Percentiles rank a stretch among this genome's conserved stretches.
These are phyloP conservation scores for Sphaerobolus stellatus DNA, from an alignment of 1,284 basidiomycete species.

Conservation along the genomic window DNA sequence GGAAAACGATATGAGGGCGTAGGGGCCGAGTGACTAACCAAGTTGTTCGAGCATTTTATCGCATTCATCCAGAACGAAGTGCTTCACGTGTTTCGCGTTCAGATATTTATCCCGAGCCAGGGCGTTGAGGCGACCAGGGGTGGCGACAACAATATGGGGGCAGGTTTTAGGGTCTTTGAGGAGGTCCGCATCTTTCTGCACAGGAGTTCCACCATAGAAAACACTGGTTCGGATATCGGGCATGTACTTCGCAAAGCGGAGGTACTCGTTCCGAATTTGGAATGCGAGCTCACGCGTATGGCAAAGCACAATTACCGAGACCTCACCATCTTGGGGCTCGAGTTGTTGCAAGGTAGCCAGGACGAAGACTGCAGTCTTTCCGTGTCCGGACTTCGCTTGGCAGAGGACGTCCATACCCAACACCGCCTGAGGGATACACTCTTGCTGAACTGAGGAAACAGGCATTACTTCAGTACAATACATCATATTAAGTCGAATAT, in stretches of 20 bases:
- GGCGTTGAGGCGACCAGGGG: constrained; percentile 93
- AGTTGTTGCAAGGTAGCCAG: constrained; percentile 97
- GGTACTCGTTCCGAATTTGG: constrained; percentile 99
- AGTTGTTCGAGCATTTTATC: constrained; percentile 99
- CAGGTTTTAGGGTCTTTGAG: constrained; percentile 97
- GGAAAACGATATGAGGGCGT: constrained; percentile 36
- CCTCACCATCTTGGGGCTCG: constrained; percentile 97
- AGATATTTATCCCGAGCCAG: constrained; percentile 90
- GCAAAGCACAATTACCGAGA: constrained; percentile 96
- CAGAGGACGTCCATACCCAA: constrained; percentile 99
- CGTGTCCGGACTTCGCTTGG: constrained; percentile 99
- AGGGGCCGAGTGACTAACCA: constrained; percentile 89
- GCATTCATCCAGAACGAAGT: constrained; percentile 99
- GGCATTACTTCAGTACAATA: constrained; percentile 4
- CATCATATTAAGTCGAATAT: background rate
- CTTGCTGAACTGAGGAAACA: constrained; percentile 84
- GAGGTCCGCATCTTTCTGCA: constrained; percentile 91
- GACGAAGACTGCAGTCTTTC: constrained; percentile 99
- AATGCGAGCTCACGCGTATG: constrained; percentile 99
- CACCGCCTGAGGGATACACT: constrained; percentile 99
- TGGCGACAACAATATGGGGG: constrained; percentile 98
- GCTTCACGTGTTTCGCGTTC: constrained; percentile 93
- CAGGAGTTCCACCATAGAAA: constrained; percentile 96
- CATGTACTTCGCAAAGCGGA: constrained; percentile 99
- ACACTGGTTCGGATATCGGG: constrained; percentile 96